Conservation (phyloP, 805 yeast genomes). For the Ogataea populi-albae region DNA sequence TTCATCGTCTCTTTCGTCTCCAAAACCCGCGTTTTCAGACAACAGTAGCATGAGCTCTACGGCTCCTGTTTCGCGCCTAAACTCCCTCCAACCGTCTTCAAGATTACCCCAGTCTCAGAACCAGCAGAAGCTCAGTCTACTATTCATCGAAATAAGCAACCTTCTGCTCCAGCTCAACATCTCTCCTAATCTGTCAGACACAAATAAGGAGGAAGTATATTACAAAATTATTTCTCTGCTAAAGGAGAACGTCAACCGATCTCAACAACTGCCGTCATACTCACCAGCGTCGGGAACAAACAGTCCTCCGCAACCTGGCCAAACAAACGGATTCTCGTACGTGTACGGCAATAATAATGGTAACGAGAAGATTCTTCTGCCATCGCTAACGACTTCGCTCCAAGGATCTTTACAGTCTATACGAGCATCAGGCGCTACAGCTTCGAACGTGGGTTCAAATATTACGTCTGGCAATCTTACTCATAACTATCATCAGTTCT, state of each 20-base stretch:
- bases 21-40: constrained; percentile 15
- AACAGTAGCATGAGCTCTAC: constrained; percentile 3
- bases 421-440: constrained; percentile 5
- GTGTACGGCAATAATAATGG: constrained; percentile 14
- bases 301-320: constrained; percentile 15
- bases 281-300: constrained; percentile 22
- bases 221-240: constrained; percentile 22
- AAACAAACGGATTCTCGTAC: constrained; percentile 9
- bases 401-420: constrained; percentile 26
- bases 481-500: constrained; percentile 25
- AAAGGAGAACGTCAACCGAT: constrained; percentile 18
- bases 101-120: constrained; percentile 13
- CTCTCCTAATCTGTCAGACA: constrained; percentile 19
- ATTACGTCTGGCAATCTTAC: constrained; percentile 9
- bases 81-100: constrained; percentile 2
- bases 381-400: constrained; percentile 23
- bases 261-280: constrained; percentile 8
- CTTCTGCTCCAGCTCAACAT: constrained; percentile 28
- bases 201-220: constrained; percentile 27
- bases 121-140: constrained; percentile 17
- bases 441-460: constrained; percentile 6
- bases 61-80: constrained; percentile 2
- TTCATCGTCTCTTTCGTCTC: constrained; percentile 22
- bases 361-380: constrained; percentile 22
- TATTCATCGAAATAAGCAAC: constrained; percentile 29